Conservation (phyloP, 257 asterid species). For the Rubia yunnanensis region DNA sequence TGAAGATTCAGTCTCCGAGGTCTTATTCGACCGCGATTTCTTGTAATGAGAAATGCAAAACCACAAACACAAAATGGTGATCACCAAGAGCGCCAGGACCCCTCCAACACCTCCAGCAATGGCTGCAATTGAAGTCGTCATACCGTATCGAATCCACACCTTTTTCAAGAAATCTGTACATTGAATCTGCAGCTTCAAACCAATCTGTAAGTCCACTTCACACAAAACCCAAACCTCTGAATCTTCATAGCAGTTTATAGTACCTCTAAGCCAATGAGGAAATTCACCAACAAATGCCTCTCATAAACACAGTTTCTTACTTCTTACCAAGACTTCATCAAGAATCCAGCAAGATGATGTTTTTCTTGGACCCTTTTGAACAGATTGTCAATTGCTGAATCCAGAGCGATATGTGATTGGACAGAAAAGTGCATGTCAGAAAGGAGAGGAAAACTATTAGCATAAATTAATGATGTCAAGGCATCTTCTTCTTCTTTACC, state of each 20-base stretch:
- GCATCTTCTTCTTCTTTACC: conserved; percentile 10
- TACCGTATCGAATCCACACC: conserved; percentile 16
- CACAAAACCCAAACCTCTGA: not conserved
- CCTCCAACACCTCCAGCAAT: conserved; percentile 47
- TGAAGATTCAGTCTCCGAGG: conserved; percentile 61
- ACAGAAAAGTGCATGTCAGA: not conserved
- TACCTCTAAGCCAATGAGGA: conserved; percentile 12
- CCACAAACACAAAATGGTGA: conserved; percentile 24
- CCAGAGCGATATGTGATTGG: not conserved
- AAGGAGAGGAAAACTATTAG: conserved; percentile 12
- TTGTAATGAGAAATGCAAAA: conserved; percentile 20
- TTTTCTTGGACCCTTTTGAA: not conserved
- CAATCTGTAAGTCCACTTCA: not conserved
- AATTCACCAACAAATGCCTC: conserved; percentile 9
- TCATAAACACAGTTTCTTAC: not conserved
- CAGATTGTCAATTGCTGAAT: conserved; percentile 7
- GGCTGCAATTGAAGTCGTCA: conserved; percentile 44
- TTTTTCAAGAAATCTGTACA: conserved; percentile 26
- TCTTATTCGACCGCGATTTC: conserved; percentile 32
- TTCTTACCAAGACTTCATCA: not conserved
- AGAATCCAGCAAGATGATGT: conserved; percentile 11
- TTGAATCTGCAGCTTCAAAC: conserved; percentile 17
- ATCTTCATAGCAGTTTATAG: not conserved
- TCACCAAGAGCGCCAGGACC: conserved; percentile 27
- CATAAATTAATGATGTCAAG: conserved; percentile 22